Conservation (phyloP, 2,329 filamentous ascomycete genomes). For the Pyrenophora seminiperda region DNA sequence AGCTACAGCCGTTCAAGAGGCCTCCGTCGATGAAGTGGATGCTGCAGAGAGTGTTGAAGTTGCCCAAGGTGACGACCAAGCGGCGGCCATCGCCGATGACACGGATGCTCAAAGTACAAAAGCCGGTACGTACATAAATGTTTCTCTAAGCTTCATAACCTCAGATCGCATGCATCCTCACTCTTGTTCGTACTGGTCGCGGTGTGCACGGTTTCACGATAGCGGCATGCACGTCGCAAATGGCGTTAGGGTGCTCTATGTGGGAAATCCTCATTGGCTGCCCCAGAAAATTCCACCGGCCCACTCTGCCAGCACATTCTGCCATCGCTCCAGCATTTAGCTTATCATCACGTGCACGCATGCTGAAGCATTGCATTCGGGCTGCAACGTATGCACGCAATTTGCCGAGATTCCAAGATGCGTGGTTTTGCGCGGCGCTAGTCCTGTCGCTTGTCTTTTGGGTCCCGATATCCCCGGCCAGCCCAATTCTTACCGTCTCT, state of each 20-base stretch:
- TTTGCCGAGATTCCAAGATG: slow-evolving; percentile 32
- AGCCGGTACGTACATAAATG: slow-evolving; percentile 27
- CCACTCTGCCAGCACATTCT: slow-evolving; percentile 20
- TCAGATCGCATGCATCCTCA: slow-evolving; percentile 2
- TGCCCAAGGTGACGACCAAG: slow-evolving; percentile 7
- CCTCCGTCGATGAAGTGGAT: slow-evolving; percentile 2
- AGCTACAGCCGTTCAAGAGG: slow-evolving; percentile 2
- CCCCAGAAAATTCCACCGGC: slow-evolving; percentile 19
- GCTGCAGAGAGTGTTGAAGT: background rate
- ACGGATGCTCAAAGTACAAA: slow-evolving; percentile 6
- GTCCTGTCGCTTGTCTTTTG: slow-evolving; percentile 15
- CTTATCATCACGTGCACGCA: slow-evolving; percentile 37
- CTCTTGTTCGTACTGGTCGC: slow-evolving; percentile 5
- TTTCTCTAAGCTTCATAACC: slow-evolving; percentile 9
- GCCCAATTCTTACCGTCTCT: slow-evolving; percentile 12
- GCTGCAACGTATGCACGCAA: slow-evolving; percentile 38
- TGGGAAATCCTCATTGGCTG: slow-evolving; percentile 18
- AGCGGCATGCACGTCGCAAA: slow-evolving; percentile 18
- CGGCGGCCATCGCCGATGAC: slow-evolving; percentile 8
- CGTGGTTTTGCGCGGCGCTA: slow-evolving; percentile 28
- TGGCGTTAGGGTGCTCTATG: slow-evolving; percentile 21
- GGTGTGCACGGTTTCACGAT: slow-evolving; percentile 16
- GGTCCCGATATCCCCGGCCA: slow-evolving; percentile 21
- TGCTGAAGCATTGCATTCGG: slow-evolving; percentile 24
- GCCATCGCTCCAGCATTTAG: slow-evolving; percentile 20